These are phyloP conservation scores for Annulohypoxylon bovei DNA, from an alignment of 495 filamentous ascomycete species.

Conservation along the genomic window DNA sequence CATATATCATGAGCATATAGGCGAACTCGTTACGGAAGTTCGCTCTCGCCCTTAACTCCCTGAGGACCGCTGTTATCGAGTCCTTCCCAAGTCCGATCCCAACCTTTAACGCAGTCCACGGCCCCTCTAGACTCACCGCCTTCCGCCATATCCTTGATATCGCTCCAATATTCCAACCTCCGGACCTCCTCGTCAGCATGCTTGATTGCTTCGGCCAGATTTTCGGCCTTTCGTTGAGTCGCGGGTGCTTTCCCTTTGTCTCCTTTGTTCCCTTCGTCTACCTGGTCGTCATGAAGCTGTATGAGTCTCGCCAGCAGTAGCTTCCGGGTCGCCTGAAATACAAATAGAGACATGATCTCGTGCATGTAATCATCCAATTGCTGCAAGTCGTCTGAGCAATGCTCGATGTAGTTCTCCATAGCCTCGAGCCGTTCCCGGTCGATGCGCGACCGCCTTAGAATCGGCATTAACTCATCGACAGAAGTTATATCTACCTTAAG, in stretches of 20 bases:
- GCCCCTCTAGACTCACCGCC: constrained; percentile 61
- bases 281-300: constrained; percentile 64
- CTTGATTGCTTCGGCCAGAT: constrained; percentile 65
- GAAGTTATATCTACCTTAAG: constrained; percentile 41
- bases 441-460: constrained; percentile 73
- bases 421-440: constrained; percentile 91
- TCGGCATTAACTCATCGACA: constrained; percentile 48
- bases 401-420: constrained; percentile 78
- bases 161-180: constrained; percentile 78
- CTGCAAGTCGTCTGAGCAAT: constrained; percentile 80
- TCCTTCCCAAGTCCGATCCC: constrained; percentile 57
- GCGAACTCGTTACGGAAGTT: constrained; percentile 25
- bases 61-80: constrained; percentile 54
- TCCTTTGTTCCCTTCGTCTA: constrained; percentile 44
- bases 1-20: constrained; percentile 12
- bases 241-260: constrained; percentile 38
- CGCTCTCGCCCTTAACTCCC: constrained; percentile 23
- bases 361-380: constrained; percentile 83
- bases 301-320: constrained; percentile 77
- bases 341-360: constrained; percentile 82
- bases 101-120: constrained; percentile 55
- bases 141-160: constrained; percentile 70
- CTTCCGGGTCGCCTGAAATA: constrained; percentile 88
- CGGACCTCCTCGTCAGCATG: constrained; percentile 75
- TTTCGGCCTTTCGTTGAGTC: constrained; percentile 54